Base-by-base conservation (phyloP, 1,284 basidiomycete genomes). In the Boletus sp. region DNA sequence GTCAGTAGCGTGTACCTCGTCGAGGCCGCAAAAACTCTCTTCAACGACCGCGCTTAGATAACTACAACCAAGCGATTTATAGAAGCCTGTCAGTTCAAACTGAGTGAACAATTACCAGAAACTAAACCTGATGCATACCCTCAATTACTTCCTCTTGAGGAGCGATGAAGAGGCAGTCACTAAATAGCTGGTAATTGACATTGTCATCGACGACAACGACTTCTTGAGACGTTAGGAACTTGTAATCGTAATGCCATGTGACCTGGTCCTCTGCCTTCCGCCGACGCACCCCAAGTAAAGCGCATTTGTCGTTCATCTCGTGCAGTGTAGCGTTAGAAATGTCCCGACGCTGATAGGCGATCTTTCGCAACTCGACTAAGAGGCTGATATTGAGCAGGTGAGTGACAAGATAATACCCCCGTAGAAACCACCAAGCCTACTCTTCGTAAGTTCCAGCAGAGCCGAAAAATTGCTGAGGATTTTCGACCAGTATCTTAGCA, bases 141-240 rank as follows among this genome's bases (percentile, higher is more conserved):
- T 59, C 58, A 4, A 59, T 14, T 21, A 17, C 21, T 17, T 57
- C 48, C 11, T 59, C 58, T 50, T 46, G 54, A 16, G 58, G 58
- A 16, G 48, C 47, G 8, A 44, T 21, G 7, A 59, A 59, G 21
- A 59, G 47, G 11, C 1, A 2, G 16, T 59, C 47, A 9, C 48
- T 14, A 13, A 59, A 59, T 5, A 59, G 40, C 27, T 38, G 54
- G 19, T 59, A 57, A 16, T 49, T 47, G 11, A 25, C 4, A 17
- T 10, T 23, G 47, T 59, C 58, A 27, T 59, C 54, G 10, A 50
- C 54, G 6, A 59, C 50, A 28, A 8, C 21, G 19, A 59, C 47
- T 21, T 5, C 47, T 5, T 48, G 17, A 27, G 11, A 48, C 4
- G 37, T 49, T 11, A 49, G 30, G n/a, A 59, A 43, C 25, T 28